These are phyloP conservation scores for Litchi chinensis DNA, from an alignment of 345 rosid genomes.

Conservation along the genomic window DNA sequence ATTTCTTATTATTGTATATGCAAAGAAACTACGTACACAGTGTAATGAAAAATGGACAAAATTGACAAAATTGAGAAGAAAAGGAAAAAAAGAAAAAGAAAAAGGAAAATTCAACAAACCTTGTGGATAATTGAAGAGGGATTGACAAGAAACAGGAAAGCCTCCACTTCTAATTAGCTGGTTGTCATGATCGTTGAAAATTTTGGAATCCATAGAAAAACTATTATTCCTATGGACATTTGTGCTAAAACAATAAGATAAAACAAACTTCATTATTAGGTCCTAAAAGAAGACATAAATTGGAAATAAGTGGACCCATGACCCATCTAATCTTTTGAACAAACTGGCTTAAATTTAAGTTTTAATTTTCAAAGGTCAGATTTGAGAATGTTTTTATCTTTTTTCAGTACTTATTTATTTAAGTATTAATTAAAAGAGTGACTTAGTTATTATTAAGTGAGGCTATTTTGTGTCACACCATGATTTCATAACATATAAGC, in stretches of 20 bases:
- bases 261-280: neutral
- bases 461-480: too few relatives aligned
- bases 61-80: neutral
- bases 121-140: conserved; percentile 31
- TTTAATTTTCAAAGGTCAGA: too few relatives aligned
- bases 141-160: conserved; percentile 31
- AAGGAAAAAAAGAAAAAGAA: neutral
- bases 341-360: too few relatives aligned
- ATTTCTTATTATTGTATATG: neutral
- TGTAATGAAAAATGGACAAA: neutral
- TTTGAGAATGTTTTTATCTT: too few relatives aligned
- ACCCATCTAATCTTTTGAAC: too few relatives aligned
- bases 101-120: conserved; percentile 30
- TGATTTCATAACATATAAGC: too few relatives aligned
- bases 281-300: neutral
- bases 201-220: conserved; percentile 35
- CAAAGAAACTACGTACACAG: neutral
- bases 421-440: too few relatives aligned
- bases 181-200: conserved; percentile 20
- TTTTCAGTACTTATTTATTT: too few relatives aligned
- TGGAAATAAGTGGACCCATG: neutral
- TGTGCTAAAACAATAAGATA: conserved; percentile 16
- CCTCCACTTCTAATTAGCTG: conserved; percentile 29
- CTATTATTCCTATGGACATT: conserved; percentile 29
- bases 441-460: too few relatives aligned